A percentile compares a stretch with the other conserved stretches of the same genome.
Conservation (phyloP, 192 early-diverging fungal species). For the Linnemannia hyalina region DNA sequence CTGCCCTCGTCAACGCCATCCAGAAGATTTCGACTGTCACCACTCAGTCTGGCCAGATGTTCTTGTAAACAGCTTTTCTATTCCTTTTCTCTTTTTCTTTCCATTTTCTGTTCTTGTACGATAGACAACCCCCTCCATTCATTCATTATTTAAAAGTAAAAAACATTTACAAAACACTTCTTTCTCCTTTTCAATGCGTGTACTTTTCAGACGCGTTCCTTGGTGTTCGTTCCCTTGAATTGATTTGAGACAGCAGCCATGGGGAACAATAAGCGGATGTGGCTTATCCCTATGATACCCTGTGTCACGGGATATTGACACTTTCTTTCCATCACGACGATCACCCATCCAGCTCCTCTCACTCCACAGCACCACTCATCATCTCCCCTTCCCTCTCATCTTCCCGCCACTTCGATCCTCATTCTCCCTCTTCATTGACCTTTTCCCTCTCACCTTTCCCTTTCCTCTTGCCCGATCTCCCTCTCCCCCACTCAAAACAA, state of each 20-base stretch:
- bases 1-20: slow-evolving; percentile 84
- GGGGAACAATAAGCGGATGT: background rate
- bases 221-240: background rate
- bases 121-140: background rate
- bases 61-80: slow-evolving; percentile 59
- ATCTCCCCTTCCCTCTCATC: background rate
- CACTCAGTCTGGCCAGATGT: slow-evolving; percentile 83
- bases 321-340: background rate
- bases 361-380: background rate
- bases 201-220: too few species aligned
- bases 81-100: background rate
- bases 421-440: background rate
- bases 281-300: background rate
- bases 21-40: slow-evolving; percentile 85
- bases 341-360: background rate
- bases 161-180: background rate
- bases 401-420: background rate
- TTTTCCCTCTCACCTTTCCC: background rate
- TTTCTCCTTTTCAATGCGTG: background rate
- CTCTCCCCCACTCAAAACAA: background rate
- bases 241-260: too few species aligned
- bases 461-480: background rate
- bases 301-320: background rate
- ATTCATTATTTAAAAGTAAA: slow-evolving; percentile 24
- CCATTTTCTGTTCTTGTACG: slow-evolving; percentile 12